Base-by-base conservation (phyloP, 2,329 filamentous ascomycete species). In the Trichoderma gracile region DNA sequence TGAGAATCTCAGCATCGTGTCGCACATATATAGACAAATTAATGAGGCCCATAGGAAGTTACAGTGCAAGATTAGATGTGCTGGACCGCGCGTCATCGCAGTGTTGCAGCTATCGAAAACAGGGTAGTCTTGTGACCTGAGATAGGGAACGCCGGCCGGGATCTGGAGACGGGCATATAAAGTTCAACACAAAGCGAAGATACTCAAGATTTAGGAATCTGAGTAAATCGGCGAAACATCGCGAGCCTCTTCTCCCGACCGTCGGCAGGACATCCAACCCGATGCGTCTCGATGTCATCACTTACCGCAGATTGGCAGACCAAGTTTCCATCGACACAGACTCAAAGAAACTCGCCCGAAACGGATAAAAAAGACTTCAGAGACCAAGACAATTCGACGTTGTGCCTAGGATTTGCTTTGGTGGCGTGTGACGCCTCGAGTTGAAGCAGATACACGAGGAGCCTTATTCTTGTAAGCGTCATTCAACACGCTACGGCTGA, bases 351-450 rank as follows among this genome's bases (percentile, higher is more conserved):
- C 30, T 17, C 9, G 8, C n/a, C 1, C 14, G 17, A 23, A 43
- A 23, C 25, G 50, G 17, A 33, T 19, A 9, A 14, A 33, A 25
- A 61, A 33, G 14, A 8, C 38, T 17, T 12, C 23, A 10, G 25
- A 45, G 8, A 33, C 21, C n/a, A n/a, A 40, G n/a, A 27, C 38
- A 25, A 53, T 38, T 14, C 15, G 12, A 38, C 33, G 10, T 12
- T 7, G 23, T 45, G 46, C 58, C 42, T 27, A 50, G 21, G 42
- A 45, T 25, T 38, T 50, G 25, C 33, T 12, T 30, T 19, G 57
- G 57, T 60, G 57, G 57, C 57, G 57, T 43, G 46, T 60, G 57
- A 52, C 57, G 12, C 52, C 33, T 52, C 14, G 38, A 30, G 33
- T 38, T 38, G 33, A 8, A 5, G 12, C 5, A 45, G 23, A 53